A percentile compares a stretch with the other conserved stretches of the same genome.
These are phyloP conservation scores for Pyrenula aspistea DNA, from an alignment of 495 filamentous ascomycete species.

Conservation along the genomic window DNA sequence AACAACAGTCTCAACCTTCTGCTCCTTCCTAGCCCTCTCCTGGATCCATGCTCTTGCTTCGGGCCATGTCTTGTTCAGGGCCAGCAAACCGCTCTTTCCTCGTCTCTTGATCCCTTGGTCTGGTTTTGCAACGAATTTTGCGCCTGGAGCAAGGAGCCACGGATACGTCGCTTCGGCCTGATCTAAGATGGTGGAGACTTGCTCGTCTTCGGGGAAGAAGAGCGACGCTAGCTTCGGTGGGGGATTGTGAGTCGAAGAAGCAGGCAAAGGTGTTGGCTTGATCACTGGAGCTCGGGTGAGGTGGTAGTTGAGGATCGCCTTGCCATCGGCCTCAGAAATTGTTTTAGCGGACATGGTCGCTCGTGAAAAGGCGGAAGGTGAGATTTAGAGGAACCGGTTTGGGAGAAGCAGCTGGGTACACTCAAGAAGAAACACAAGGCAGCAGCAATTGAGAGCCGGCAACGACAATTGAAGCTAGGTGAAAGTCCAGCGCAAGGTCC, in stretches of 20 bases:
- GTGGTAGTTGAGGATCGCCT: conserved; percentile 99
- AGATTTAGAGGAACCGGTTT: no score
- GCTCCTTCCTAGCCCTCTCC: conserved; percentile 76
- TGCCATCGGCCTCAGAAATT: conserved; percentile 97
- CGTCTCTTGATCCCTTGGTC: conserved; percentile 99
- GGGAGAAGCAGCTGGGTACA: not conserved
- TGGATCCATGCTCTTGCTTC: conserved; percentile 90
- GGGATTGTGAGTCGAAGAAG: conserved; percentile 78
- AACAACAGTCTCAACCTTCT: conserved; percentile 83
- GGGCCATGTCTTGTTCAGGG: conserved; percentile 93
- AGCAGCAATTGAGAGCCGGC: not conserved
- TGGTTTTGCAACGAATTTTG: conserved; percentile 97
- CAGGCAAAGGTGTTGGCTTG: conserved; percentile 90
- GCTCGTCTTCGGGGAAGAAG: conserved; percentile 80
- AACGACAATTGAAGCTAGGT: no score
- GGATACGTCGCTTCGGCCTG: conserved; percentile 92
- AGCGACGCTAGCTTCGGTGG: conserved; percentile 82
- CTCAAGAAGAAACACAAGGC: not conserved
- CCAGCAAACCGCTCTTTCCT: conserved; percentile 95
- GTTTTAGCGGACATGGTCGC: conserved; percentile 90
- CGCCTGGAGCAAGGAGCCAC: conserved; percentile 69
- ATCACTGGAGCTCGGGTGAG: conserved; percentile 96
- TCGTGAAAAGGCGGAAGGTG: conserved; percentile 8
- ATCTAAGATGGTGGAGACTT: conserved; percentile 76
- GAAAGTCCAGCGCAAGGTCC: no score